Conservation (phyloP, 306 rosid genomes). For the Delonix regia region DNA sequence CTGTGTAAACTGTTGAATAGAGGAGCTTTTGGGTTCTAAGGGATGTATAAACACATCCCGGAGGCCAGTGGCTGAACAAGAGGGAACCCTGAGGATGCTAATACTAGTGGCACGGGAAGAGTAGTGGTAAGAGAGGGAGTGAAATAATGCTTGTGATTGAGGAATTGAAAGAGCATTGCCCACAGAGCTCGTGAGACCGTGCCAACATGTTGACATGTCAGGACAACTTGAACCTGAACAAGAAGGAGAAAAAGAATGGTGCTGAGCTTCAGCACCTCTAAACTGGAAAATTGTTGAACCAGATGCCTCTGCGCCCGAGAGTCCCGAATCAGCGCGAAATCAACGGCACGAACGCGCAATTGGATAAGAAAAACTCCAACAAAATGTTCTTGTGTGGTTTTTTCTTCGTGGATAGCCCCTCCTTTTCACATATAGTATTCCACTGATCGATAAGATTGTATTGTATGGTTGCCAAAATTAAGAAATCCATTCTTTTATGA, state of each 20-base stretch:
- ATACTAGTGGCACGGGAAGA: neutral
- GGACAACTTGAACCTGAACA: neutral
- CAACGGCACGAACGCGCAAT: neutral
- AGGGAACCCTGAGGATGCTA: constrained; percentile 20
- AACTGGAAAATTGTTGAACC: neutral
- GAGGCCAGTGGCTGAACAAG: constrained; percentile 30
- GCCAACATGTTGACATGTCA: constrained; percentile 36
- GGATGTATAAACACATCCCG: constrained; percentile 42
- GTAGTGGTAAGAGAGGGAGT: neutral
- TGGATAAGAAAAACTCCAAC: constrained; percentile 2
- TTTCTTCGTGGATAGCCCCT: neutral
- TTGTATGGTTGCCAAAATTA: constrained; percentile 4
- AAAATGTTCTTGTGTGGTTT: neutral
- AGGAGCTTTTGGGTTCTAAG: neutral
- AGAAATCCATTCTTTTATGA: neutral
- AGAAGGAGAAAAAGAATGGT: constrained; percentile 5
- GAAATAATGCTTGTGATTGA: constrained; percentile 13
- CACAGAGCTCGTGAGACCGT: constrained; percentile 13
- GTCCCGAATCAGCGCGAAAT: neutral
- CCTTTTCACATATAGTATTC: too few species aligned
- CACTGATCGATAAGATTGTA: neutral
- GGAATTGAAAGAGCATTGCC: constrained; percentile 26
- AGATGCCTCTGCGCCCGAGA: neutral
- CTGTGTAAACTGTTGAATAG: neutral
- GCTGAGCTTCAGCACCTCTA: neutral